A percentile compares a stretch with the other conserved stretches of the same genome.
Conservation (phyloP, 2,329 filamentous ascomycete genomes). For the Xylaria sp. region DNA sequence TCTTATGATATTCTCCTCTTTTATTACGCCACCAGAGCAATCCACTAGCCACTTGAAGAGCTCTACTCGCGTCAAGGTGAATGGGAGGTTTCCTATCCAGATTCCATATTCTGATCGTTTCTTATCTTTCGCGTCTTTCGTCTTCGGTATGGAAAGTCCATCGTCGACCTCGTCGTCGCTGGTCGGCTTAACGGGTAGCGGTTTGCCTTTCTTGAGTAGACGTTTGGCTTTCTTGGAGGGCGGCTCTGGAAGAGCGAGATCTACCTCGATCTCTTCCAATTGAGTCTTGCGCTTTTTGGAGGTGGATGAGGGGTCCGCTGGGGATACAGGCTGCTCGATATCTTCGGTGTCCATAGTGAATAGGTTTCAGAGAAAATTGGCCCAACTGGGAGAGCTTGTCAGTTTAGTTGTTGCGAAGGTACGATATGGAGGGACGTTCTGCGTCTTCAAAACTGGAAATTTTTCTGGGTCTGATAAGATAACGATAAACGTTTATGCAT, state of each 20-base stretch:
- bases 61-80: slow-evolving; percentile 77
- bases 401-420: slow-evolving; percentile 5
- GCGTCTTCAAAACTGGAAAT: slow-evolving; percentile 38
- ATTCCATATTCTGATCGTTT: slow-evolving; percentile 83
- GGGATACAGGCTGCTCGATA: slow-evolving; percentile 29
- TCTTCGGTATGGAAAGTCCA: slow-evolving; percentile 42
- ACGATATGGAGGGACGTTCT: neutral
- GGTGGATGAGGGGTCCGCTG: slow-evolving; percentile 28
- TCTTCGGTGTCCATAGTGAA: slow-evolving; percentile 35
- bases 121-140: slow-evolving; percentile 58
- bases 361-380: slow-evolving; percentile 1
- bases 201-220: slow-evolving; percentile 85
- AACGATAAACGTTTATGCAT: slow-evolving; percentile 32
- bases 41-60: slow-evolving; percentile 83
- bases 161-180: slow-evolving; percentile 55
- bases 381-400: neutral
- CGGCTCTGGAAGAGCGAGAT: slow-evolving; percentile 88
- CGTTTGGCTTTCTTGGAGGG: slow-evolving; percentile 94
- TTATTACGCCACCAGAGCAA: slow-evolving; percentile 72
- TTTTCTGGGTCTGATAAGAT: slow-evolving; percentile 50
- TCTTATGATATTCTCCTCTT: slow-evolving; percentile 79
- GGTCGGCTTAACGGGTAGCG: slow-evolving; percentile 58
- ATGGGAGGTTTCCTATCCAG: slow-evolving; percentile 97
- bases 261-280: slow-evolving; percentile 84
- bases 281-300: slow-evolving; percentile 78